Evolutionary conservation across 1,139 yeast genomes (phyloP), one percentile per base, ranked within the genome.

Genomic region (Pneumocystis carinii): DNA sequence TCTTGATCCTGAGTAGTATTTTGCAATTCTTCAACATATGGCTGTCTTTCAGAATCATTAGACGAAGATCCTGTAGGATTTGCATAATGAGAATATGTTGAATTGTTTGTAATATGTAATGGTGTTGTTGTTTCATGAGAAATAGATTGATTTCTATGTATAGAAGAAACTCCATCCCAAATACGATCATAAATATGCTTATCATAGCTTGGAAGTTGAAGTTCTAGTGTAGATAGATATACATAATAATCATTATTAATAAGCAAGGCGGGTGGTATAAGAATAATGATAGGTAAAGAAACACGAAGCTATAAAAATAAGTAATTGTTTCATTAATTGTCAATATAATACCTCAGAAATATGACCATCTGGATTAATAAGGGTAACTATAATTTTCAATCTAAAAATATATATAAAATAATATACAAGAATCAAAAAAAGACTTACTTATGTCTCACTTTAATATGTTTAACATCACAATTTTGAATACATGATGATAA

Each of bases 141-240:
- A 48, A 6, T 15, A 8, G 15, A 8, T 3, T 1, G 85, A 79
- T 12, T 78, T 48, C 32, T 12, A 48, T 48, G 32, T 10, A 48
- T 48, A 48, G 55, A 74, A 2, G 79, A 72, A 3, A 84, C 77
- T 64, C 86, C 95, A 48, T 81, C 78, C 90, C 90, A 90, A 55
- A 92, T 75, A 64, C 90, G 76, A 73, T 92, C 98, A 73, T 87
- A 90, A 48, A 90, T 82, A 72, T 89, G 96, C 66, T 80, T 83
- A 67, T 85, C 90, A 71, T 92, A 92, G 66, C 86, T 80, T 37
- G 98, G 98, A 2, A 97, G 97, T 0, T 97, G 96, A 73, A 84
- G 78, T 17, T 42, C 61, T 58, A 82, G 74, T 41, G 72, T 67
- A 59, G 62, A 38, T 38, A 66, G 65, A 36, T 62, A 66, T n/a